Evolutionary conservation across 2,329 filamentous ascomycete species (phyloP).

Genomic region (Claviceps lovelessii): DNA sequence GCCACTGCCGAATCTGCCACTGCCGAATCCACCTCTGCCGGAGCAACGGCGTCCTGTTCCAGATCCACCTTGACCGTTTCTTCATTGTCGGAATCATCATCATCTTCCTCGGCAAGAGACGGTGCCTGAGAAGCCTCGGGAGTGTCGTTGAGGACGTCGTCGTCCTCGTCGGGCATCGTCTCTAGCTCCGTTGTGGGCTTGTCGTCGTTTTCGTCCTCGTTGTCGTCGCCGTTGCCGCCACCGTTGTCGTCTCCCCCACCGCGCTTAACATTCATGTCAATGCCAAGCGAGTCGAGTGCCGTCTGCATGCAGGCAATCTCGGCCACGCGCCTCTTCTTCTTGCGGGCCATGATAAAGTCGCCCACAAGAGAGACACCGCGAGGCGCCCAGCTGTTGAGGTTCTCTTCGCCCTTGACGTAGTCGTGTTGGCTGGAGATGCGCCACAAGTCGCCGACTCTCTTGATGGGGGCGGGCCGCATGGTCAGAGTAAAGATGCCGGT

Average conservation of each 20-base stretch:
- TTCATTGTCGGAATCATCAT: slow-evolving; percentile 9
- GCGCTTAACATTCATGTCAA: slow-evolving; percentile 23
- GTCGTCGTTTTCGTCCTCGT: slow-evolving; percentile 11
- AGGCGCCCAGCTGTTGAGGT: slow-evolving; percentile 70
- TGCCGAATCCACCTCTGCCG: neutral
- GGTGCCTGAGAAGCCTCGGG: slow-evolving; percentile 36
- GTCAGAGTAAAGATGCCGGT: slow-evolving; percentile 76
- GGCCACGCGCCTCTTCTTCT: slow-evolving; percentile 56
- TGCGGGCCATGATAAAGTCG: slow-evolving; percentile 66
- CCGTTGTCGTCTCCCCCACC: slow-evolving; percentile 21
- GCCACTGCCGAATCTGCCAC: neutral
- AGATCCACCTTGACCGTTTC: neutral
- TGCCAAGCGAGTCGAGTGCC: slow-evolving; percentile 44
- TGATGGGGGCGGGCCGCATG: slow-evolving; percentile 78
- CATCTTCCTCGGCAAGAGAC: slow-evolving; percentile 16
- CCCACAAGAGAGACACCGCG: slow-evolving; percentile 81
- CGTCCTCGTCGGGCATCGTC: slow-evolving; percentile 36
- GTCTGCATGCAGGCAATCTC: slow-evolving; percentile 68
- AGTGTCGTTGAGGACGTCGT: slow-evolving; percentile 44
- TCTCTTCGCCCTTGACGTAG: slow-evolving; percentile 92
- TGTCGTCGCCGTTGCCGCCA: neutral
- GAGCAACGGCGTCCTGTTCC: neutral
- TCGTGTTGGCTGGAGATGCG: slow-evolving; percentile 88
- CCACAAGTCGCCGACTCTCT: slow-evolving; percentile 86
- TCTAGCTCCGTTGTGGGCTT: slow-evolving; percentile 22